These are phyloP conservation scores for Fraxinus baroniana DNA, from an alignment of 305 asterid species.

Conservation along the genomic window DNA sequence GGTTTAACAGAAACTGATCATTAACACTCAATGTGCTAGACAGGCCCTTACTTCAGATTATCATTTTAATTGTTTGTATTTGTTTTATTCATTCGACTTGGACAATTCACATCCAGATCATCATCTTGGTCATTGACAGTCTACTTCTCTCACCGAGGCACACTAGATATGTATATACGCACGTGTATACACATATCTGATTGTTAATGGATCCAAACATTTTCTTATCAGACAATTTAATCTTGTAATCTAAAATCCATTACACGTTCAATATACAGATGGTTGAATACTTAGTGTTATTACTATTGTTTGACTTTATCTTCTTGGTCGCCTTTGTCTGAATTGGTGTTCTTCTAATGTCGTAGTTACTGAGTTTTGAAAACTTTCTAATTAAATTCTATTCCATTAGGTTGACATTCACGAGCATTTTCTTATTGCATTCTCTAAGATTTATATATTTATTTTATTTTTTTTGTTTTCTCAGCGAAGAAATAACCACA, in stretches of 20 bases:
- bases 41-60: constrained; percentile 5
- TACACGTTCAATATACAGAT: background rate
- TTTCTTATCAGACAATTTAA: background rate
- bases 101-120: background rate
- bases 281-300: background rate
- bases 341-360: background rate
- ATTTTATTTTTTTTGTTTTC: constrained; percentile 6
- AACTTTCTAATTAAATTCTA: background rate
- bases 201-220: background rate
- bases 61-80: background rate
- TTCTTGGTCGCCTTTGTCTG: background rate
- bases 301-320: background rate
- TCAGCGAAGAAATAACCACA: constrained; percentile 68
- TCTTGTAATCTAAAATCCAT: background rate
- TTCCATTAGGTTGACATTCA: background rate
- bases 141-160: background rate
- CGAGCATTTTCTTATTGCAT: background rate
- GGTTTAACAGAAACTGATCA: background rate
- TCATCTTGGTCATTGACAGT: background rate
- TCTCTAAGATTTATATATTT: background rate
- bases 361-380: background rate
- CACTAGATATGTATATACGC: background rate
- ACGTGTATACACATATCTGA: background rate
- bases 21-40: background rate
- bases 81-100: background rate